Percentiles rank a stretch among this genome's conserved stretches.
These are phyloP conservation scores for Annulohypoxylon moriforme DNA, from an alignment of 495 filamentous ascomycete genomes.

Conservation along the genomic window DNA sequence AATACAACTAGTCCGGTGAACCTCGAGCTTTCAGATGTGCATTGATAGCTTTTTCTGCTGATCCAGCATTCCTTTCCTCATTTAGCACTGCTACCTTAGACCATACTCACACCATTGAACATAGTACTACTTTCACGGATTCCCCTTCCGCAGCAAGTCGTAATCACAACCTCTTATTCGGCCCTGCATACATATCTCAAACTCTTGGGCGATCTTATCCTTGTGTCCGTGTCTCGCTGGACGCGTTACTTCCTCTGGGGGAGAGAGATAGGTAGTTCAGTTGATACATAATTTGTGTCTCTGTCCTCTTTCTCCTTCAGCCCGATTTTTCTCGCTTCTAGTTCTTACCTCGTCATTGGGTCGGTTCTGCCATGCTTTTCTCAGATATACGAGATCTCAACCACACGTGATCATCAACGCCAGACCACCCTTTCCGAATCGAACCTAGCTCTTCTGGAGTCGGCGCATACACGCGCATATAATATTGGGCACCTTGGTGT, in stretches of 20 bases:
- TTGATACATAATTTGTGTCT: conserved; percentile 33
- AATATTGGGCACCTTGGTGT: conserved; percentile 1
- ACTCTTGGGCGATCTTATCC: conserved; percentile 30
- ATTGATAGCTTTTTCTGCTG: conserved; percentile 34
- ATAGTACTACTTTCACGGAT: conserved; percentile 30
- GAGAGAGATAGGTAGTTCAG: not conserved
- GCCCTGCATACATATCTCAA: conserved; percentile 14
- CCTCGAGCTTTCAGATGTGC: conserved; percentile 32
- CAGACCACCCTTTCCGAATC: conserved; percentile 3
- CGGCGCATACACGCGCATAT: conserved; percentile 4
- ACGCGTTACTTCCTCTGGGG: not conserved
- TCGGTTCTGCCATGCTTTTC: conserved; percentile 24
- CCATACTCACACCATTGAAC: conserved; percentile 34
- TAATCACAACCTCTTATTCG: conserved; percentile 30
- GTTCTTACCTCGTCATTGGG: not conserved
- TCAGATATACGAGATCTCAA: conserved; percentile 24
- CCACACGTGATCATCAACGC: conserved; percentile 20
- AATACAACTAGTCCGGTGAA: conserved; percentile 19
- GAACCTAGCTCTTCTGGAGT: conserved; percentile 14
- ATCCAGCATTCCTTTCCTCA: conserved; percentile 34
- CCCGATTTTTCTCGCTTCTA: conserved; percentile 17
- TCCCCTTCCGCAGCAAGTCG: conserved; percentile 35
- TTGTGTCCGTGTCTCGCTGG: conserved; percentile 26
- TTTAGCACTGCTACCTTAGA: conserved; percentile 16
- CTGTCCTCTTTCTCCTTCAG: conserved; percentile 16